These are phyloP conservation scores for Pilasporangium apinafurcum DNA, from an alignment of 352 stramenopile genomes.

Conservation along the genomic window DNA sequence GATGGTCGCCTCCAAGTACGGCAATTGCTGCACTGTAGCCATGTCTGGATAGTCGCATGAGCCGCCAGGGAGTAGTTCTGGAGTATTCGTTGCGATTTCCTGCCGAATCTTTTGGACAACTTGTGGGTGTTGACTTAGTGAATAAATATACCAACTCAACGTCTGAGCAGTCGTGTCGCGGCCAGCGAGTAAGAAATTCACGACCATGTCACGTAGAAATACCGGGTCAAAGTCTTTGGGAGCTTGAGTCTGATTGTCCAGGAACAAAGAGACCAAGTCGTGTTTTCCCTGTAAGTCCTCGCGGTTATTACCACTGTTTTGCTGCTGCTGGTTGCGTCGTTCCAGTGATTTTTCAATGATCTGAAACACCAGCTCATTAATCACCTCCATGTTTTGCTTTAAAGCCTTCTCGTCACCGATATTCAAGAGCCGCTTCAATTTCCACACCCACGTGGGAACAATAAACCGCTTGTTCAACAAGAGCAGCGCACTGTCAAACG, in stretches of 20 bases:
- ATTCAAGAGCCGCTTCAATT: slow-evolving; percentile 19
- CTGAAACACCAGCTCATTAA: slow-evolving; percentile 1
- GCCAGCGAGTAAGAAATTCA: slow-evolving; percentile 57
- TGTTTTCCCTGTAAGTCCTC: slow-evolving; percentile 4
- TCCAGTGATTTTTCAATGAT: slow-evolving; percentile 9
- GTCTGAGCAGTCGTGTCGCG: slow-evolving; percentile 48
- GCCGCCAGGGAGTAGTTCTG: background rate
- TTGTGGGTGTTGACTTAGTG: slow-evolving; percentile 25
- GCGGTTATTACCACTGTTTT: no score
- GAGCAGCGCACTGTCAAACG: slow-evolving; percentile 29
- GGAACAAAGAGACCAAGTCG: slow-evolving; percentile 13
- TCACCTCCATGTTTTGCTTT: background rate
- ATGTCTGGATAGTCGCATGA: no score
- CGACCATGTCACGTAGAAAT: slow-evolving; percentile 41
- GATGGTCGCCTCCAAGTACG: slow-evolving; percentile 10
- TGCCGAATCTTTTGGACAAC: slow-evolving; percentile 14
- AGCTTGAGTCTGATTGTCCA: slow-evolving; percentile 7
- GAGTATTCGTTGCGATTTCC: slow-evolving; percentile 13
- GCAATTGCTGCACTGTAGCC: background rate
- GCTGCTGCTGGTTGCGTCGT: no score
- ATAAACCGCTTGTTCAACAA: slow-evolving; percentile 22
- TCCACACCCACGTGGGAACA: slow-evolving; percentile 26
- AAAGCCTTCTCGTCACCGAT: slow-evolving; percentile 16
- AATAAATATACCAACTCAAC: slow-evolving; percentile 43
- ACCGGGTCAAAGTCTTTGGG: slow-evolving; percentile 11